Conservation (phyloP, 2,329 filamentous ascomycete species). For the Sclerotinia minor region DNA sequence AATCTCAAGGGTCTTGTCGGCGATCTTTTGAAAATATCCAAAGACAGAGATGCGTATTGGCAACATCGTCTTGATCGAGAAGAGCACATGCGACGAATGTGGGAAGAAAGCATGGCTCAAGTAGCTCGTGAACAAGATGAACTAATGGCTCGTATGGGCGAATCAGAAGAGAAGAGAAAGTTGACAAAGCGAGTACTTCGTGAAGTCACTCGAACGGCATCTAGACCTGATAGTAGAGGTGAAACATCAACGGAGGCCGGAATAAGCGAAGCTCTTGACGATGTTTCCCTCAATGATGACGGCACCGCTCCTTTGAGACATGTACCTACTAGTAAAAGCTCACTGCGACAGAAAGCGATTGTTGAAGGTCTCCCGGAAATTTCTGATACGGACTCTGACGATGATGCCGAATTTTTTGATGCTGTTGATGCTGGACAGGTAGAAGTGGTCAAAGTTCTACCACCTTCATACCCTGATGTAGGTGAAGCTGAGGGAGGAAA, state of each 20-base stretch:
- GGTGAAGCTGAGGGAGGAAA: conserved; percentile 47
- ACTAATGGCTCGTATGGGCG: conserved; percentile 81
- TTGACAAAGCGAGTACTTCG: conserved; percentile 85
- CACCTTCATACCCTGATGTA: conserved; percentile 40
- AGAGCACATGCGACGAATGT: conserved; percentile 87
- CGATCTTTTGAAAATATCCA: conserved; percentile 86
- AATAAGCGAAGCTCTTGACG: conserved; percentile 43
- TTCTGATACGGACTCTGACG: conserved; percentile 73
- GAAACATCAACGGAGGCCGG: conserved; percentile 32
- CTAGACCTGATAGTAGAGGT: conserved; percentile 48
- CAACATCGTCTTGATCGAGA: conserved; percentile 92
- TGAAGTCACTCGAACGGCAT: conserved; percentile 69
- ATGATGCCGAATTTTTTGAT: conserved; percentile 95
- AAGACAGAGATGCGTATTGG: conserved; percentile 95
- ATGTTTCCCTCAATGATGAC: conserved; percentile 44
- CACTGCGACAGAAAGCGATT: conserved; percentile 62
- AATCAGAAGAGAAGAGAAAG: conserved; percentile 87
- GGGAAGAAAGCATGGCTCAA: conserved; percentile 98
- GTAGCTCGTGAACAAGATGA: conserved; percentile 94
- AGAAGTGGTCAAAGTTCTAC: conserved; percentile 70
- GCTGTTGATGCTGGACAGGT: conserved; percentile 92
- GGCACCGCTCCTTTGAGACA: conserved; percentile 39
- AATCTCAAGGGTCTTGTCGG: conserved; percentile 83
- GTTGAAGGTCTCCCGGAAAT: conserved; percentile 66
- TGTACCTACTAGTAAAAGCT: conserved; percentile 47